These are phyloP conservation scores for Aspergillus conjunctus DNA, from an alignment of 495 filamentous ascomycete species.

Conservation along the genomic window DNA sequence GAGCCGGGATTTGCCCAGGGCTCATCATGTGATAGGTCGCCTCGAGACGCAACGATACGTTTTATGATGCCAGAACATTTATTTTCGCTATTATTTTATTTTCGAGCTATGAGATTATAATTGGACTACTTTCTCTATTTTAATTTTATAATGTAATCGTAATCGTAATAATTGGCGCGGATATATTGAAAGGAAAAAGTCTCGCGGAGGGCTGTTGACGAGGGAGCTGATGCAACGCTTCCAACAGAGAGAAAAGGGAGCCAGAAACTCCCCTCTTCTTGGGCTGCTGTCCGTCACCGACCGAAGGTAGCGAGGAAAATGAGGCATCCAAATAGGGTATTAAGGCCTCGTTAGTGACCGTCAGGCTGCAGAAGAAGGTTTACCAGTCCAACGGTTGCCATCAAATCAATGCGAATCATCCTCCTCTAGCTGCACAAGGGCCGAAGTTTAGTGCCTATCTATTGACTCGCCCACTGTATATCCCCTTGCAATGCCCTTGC, in stretches of 20 bases:
- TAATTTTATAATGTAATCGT: not conserved
- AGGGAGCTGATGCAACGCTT: not conserved
- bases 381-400: slow-evolving; percentile 5
- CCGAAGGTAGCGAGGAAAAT: not conserved
- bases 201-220: not conserved
- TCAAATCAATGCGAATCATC: slow-evolving; percentile 10
- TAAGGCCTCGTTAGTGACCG: not conserved
- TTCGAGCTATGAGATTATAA: not conserved
- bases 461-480: slow-evolving; percentile 71
- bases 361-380: slow-evolving; percentile 7
- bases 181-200: not conserved
- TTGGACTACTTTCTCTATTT: not conserved
- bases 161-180: not conserved
- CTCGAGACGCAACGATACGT: slow-evolving; percentile 9
- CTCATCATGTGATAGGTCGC: slow-evolving; percentile 35
- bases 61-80: slow-evolving; percentile 3
- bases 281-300: not conserved
- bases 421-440: slow-evolving; percentile 8
- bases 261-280: not conserved
- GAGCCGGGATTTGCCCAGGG: slow-evolving; percentile 22
- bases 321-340: slow-evolving; percentile 9
- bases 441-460: slow-evolving; percentile 40
- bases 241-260: not conserved
- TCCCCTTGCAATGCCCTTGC: slow-evolving; percentile 85
- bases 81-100: slow-evolving; percentile 1